Percentiles rank a stretch among this genome's conserved stretches.
Evolutionary conservation across 257 asterid genomes (phyloP).

Genomic region (Anisodus acutangulus): DNA sequence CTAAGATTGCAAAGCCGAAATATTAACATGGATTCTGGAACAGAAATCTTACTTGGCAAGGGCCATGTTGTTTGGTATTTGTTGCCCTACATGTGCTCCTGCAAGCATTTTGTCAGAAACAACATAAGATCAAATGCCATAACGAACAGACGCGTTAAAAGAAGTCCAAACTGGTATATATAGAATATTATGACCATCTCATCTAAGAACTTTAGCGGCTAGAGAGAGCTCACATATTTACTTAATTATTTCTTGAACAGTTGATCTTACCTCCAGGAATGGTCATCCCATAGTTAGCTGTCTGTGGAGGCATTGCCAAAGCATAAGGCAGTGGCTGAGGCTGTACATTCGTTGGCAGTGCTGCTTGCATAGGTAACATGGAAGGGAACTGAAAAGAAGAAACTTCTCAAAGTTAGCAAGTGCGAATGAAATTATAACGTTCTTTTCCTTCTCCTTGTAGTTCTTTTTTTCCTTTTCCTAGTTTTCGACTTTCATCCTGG

Average conservation of each 20-base stretch:
- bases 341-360: conserved; percentile 44
- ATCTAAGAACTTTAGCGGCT: neutral
- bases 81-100: conserved; percentile 62
- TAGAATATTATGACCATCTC: conserved; percentile 28
- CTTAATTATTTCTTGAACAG: neutral
- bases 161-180: conserved; percentile 7
- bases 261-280: conserved; percentile 49
- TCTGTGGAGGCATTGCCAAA: conserved; percentile 40
- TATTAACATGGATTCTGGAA: neutral
- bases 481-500: neutral
- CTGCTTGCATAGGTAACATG: conserved; percentile 61
- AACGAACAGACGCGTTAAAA: neutral
- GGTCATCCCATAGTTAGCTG: conserved; percentile 52
- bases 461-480: neutral
- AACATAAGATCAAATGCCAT: neutral
- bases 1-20: neutral
- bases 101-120: conserved; percentile 25
- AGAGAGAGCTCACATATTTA: neutral
- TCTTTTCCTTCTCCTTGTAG: neutral
- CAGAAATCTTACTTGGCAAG: conserved; percentile 48
- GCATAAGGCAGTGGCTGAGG: conserved; percentile 49
- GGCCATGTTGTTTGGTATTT: conserved; percentile 43
- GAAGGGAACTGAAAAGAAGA: conserved; percentile 54
- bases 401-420: neutral
- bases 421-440: neutral